phyloP scores from a whole-genome alignment of 2,329 filamentous ascomycete species.

The Penicillium brevicompactum region DNA sequence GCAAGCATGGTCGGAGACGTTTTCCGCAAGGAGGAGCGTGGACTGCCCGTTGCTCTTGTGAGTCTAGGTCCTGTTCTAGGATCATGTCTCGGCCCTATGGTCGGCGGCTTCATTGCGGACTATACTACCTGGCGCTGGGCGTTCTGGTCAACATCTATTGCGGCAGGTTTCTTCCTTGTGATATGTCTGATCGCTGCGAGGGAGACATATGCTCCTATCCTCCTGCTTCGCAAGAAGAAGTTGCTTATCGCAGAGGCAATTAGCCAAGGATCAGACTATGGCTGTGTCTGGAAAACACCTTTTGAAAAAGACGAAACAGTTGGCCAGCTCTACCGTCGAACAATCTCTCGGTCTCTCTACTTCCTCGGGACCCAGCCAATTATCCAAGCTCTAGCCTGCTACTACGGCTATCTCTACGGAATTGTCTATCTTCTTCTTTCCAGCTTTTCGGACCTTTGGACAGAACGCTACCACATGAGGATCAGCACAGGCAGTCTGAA shows the following conservation, averaged over 20 bases:
- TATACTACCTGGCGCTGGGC: slow-evolving; percentile 16
- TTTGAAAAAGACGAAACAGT: slow-evolving; percentile 4
- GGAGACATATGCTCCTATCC: slow-evolving; percentile 12
- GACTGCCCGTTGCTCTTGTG: slow-evolving; percentile 7
- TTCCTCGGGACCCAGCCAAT: slow-evolving; percentile 60
- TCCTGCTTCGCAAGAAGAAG: slow-evolving; percentile 6
- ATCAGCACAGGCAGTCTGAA: slow-evolving; percentile 60
- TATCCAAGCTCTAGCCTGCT: slow-evolving; percentile 55
- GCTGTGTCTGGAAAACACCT: background rate
- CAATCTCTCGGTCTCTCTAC: slow-evolving; percentile 55
- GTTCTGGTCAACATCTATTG: slow-evolving; percentile 15
- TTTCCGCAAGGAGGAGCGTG: slow-evolving; percentile 15
- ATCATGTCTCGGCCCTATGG: slow-evolving; percentile 12
- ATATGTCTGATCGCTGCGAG: background rate
- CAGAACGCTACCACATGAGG: slow-evolving; percentile 52
- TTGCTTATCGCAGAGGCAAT: background rate
- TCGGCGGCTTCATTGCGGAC: slow-evolving; percentile 13
- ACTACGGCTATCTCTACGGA: slow-evolving; percentile 60
- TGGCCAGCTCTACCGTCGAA: slow-evolving; percentile 16
- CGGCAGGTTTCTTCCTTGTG: background rate
- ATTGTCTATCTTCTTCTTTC: slow-evolving; percentile 63
- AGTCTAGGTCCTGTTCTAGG: slow-evolving; percentile 13
- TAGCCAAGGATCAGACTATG: background rate
- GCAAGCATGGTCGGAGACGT: slow-evolving; percentile 15
- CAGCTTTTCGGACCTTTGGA: slow-evolving; percentile 61